Percentiles rank a stretch among this genome's conserved stretches.
Evolutionary conservation across 257 asterid genomes (phyloP).

Genomic region (Solanum phureja): DNA sequence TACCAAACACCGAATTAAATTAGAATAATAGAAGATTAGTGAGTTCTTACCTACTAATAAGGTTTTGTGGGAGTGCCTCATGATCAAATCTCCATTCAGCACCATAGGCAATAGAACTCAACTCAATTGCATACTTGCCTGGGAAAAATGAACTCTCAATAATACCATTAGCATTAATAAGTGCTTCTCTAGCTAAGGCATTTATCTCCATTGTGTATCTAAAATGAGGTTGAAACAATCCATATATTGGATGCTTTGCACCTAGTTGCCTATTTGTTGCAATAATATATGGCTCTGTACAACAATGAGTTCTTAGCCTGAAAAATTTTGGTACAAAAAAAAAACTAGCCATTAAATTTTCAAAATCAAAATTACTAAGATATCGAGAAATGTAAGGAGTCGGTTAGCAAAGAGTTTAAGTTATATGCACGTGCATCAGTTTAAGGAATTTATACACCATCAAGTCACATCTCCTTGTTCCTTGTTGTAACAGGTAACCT

Average conservation of each 20-base stretch:
- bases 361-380: not conserved
- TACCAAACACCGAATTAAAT: not conserved
- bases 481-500: too few relatives aligned
- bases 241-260: slow-evolving; percentile 62
- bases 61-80: slow-evolving; percentile 62
- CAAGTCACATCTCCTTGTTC: too few relatives aligned
- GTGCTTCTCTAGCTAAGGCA: too few relatives aligned
- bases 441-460: too few relatives aligned
- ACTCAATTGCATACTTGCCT: too few relatives aligned
- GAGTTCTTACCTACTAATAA: slow-evolving; percentile 47
- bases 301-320: slow-evolving; percentile 72
- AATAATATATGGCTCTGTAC: slow-evolving; percentile 70
- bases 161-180: too few relatives aligned
- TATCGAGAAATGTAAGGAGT: too few relatives aligned
- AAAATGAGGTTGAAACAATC: slow-evolving; percentile 60
- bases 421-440: too few relatives aligned
- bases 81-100: slow-evolving; percentile 37
- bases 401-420: too few relatives aligned
- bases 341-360: not conserved
- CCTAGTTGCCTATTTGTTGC: slow-evolving; percentile 61
- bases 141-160: too few relatives aligned
- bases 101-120: too few relatives aligned
- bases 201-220: slow-evolving; percentile 47
- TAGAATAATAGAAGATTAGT: not conserved
- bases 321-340: not conserved